A percentile compares a stretch with the other conserved stretches of the same genome.
Evolutionary conservation across 371 early-diverging fungal species (phyloP).

Genomic region (Fennellomyces sp.): DNA sequence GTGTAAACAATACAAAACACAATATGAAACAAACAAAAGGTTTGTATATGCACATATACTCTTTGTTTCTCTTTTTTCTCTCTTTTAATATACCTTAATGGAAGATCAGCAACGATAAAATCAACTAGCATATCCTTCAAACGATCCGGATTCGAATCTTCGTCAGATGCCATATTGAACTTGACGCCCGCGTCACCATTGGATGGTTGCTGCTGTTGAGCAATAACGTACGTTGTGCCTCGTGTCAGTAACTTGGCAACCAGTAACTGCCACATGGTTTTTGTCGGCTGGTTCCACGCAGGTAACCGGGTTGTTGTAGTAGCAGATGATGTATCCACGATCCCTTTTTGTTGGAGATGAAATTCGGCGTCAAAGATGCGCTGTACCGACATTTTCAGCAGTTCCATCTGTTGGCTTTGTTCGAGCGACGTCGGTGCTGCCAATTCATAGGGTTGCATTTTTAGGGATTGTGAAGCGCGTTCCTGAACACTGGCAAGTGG

Average conservation of each 20-base stretch:
- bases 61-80: background rate
- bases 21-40: background rate
- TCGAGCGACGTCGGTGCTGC: slow-evolving; percentile 17
- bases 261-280: slow-evolving; percentile 31
- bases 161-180: slow-evolving; percentile 5
- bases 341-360: slow-evolving; percentile 7
- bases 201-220: slow-evolving; percentile 4
- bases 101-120: slow-evolving; percentile 35
- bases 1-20: background rate
- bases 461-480: slow-evolving; percentile 43
- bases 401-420: slow-evolving; percentile 17
- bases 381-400: slow-evolving; percentile 40
- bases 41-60: background rate
- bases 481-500: slow-evolving; percentile 48
- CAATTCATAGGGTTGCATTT: slow-evolving; percentile 45
- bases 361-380: slow-evolving; percentile 40
- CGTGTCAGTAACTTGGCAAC: slow-evolving; percentile 39
- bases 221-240: slow-evolving; percentile 5
- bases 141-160: slow-evolving; percentile 13
- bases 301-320: background rate
- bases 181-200: slow-evolving; percentile 1
- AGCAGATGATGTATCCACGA: slow-evolving; percentile 5
- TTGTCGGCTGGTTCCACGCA: slow-evolving; percentile 14
- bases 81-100: slow-evolving; percentile 26
- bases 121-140: slow-evolving; percentile 37